Conservation (phyloP, 495 filamentous ascomycete species). For the Lasiosphaeria ovina region DNA sequence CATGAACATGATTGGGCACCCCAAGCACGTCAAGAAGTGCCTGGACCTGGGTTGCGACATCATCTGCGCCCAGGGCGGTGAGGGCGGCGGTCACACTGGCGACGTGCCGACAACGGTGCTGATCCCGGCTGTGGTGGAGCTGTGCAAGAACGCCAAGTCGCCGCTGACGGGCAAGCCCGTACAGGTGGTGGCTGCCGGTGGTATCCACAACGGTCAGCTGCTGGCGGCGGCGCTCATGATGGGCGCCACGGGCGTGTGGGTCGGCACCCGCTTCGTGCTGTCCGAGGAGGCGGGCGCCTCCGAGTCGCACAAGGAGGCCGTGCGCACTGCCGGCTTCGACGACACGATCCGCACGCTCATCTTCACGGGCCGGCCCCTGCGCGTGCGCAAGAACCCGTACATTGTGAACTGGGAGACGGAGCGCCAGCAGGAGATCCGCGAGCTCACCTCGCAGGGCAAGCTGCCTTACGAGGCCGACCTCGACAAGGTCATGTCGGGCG, state of each 20-base stretch:
- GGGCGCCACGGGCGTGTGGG: constrained; percentile 90
- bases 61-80: constrained; percentile 81
- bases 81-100: constrained; percentile 81
- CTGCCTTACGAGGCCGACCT: constrained; percentile 94
- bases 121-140: constrained; percentile 79
- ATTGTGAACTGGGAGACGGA: constrained; percentile 96
- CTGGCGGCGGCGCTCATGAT: constrained; percentile 90
- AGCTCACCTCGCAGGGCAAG: constrained; percentile 80
- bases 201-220: constrained; percentile 88
- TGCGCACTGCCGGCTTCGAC: constrained; percentile 85
- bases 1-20: constrained; percentile 99
- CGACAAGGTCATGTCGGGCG: constrained; percentile 64
- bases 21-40: constrained; percentile 95
- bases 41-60: constrained; percentile 87
- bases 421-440: constrained; percentile 82
- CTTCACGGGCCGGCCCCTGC: constrained; percentile 93
- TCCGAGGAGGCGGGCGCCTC: constrained; percentile 91
- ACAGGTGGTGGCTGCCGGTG: constrained; percentile 89
- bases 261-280: constrained; percentile 94
- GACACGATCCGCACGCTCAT: constrained; percentile 96
- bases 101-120: constrained; percentile 70
- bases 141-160: constrained; percentile 77
- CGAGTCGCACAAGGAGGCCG: constrained; percentile 93
- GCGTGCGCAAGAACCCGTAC: constrained; percentile 89
- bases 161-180: constrained; percentile 84